Evolutionary conservation across 164 flowering plant genomes (phyloP).

Genomic region (Tinospora cordifolia): DNA sequence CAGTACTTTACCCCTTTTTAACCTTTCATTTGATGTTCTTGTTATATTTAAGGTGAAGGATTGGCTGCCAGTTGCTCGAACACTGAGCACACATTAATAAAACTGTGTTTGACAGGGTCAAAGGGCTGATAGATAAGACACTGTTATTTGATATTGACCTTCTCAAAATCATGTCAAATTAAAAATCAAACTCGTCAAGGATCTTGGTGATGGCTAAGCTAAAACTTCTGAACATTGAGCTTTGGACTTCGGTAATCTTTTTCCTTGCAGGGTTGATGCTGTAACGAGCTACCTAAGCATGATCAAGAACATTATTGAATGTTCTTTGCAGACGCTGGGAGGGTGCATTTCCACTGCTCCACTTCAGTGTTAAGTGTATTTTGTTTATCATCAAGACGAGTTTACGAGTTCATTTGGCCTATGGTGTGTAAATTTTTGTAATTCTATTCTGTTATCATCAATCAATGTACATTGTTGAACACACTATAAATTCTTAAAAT

Average conservation of each 20-base stretch:
- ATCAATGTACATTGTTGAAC: neutral
- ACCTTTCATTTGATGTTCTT: neutral
- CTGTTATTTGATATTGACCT: slow-evolving; percentile 91
- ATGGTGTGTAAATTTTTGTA: neutral
- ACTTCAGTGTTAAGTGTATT: neutral
- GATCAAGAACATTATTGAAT: neutral
- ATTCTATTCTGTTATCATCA: neutral
- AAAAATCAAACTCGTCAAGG: slow-evolving; percentile 16
- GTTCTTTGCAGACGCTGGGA: neutral
- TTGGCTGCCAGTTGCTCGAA: neutral
- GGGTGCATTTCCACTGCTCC: slow-evolving; percentile 5
- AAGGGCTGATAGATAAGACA: slow-evolving; percentile 91
- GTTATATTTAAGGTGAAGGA: neutral
- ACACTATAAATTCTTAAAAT: neutral
- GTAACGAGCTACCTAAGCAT: neutral
- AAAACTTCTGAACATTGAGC: no score
- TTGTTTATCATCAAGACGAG: neutral
- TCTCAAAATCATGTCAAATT: slow-evolving; percentile 60
- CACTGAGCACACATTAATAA: neutral
- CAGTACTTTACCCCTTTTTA: slow-evolving; percentile 39
- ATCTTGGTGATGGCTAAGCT: neutral
- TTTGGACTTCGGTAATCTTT: neutral
- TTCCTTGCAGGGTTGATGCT: slow-evolving; percentile 7
- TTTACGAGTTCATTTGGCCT: neutral
- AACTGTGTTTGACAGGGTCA: slow-evolving; percentile 59